Conservation (phyloP, 768 basidiomycete species). For the Dioszegia crocea region DNA sequence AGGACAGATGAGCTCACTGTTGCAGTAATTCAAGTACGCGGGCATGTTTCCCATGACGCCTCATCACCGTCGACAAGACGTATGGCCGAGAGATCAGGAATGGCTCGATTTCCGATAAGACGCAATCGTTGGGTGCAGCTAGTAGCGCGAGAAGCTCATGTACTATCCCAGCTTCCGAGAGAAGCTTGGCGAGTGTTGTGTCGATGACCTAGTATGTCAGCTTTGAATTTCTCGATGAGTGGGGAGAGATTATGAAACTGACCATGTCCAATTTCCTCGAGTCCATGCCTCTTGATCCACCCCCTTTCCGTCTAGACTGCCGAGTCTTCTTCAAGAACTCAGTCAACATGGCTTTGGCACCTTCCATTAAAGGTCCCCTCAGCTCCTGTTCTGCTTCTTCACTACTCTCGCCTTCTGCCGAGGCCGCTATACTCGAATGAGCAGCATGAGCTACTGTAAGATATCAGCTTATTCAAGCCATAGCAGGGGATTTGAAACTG, state of each 20-base stretch:
- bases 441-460: background rate
- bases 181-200: slow-evolving; percentile 72
- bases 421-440: background rate
- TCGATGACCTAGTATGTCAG: slow-evolving; percentile 62
- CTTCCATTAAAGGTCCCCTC: slow-evolving; percentile 53
- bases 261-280: slow-evolving; percentile 45
- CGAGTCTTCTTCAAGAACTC: slow-evolving; percentile 64
- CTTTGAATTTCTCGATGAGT: no score
- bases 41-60: slow-evolving; percentile 57
- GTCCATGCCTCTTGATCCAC: slow-evolving; percentile 32
- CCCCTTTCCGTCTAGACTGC: slow-evolving; percentile 49
- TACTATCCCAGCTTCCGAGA: slow-evolving; percentile 61
- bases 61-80: slow-evolving; percentile 62
- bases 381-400: background rate
- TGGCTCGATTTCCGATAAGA: slow-evolving; percentile 63
- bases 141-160: slow-evolving; percentile 63
- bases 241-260: background rate
- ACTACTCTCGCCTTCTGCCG: background rate
- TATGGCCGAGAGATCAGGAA: slow-evolving; percentile 60
- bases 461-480: background rate
- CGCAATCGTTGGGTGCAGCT: slow-evolving; percentile 57
- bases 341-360: slow-evolving; percentile 73
- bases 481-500: slow-evolving; percentile 52
- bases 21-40: slow-evolving; percentile 67
- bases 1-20: slow-evolving; percentile 54